Percentiles rank a stretch among this genome's conserved stretches.
These are phyloP conservation scores for Penicillium expansum DNA, from an alignment of 2,329 filamentous ascomycete species.

Conservation along the genomic window DNA sequence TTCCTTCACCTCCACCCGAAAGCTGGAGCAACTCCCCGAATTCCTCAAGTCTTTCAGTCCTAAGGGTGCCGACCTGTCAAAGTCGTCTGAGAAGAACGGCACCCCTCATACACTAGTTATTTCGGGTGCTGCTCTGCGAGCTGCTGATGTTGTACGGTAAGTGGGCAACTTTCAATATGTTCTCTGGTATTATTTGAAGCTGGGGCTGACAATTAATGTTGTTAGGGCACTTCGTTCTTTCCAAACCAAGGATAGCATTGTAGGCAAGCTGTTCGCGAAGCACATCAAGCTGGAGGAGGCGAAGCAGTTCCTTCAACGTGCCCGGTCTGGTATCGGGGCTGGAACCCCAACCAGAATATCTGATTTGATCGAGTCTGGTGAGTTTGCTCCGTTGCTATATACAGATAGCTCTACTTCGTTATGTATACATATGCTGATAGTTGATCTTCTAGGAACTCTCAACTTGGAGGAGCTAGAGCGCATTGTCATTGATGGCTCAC, in stretches of 20 bases:
- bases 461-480: slow-evolving; percentile 69
- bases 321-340: slow-evolving; percentile 72
- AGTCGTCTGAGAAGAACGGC: slow-evolving; percentile 66
- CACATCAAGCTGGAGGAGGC: slow-evolving; percentile 95
- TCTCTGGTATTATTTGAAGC: neutral
- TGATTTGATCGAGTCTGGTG: slow-evolving; percentile 79
- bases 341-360: slow-evolving; percentile 82
- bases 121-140: slow-evolving; percentile 77
- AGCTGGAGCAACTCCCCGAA: slow-evolving; percentile 68
- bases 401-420: neutral
- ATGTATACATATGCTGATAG: slow-evolving; percentile 2
- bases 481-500: slow-evolving; percentile 84
- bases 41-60: slow-evolving; percentile 67
- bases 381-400: slow-evolving; percentile 24
- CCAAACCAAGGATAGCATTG: slow-evolving; percentile 70
- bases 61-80: slow-evolving; percentile 58
- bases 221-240: slow-evolving; percentile 69
- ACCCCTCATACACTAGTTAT: slow-evolving; percentile 84
- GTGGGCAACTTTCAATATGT: slow-evolving; percentile 11
- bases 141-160: slow-evolving; percentile 77
- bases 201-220: slow-evolving; percentile 7
- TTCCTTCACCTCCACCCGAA: slow-evolving; percentile 65
- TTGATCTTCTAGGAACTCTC: slow-evolving; percentile 57
- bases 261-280: slow-evolving; percentile 95
- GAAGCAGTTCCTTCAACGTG: slow-evolving; percentile 67